Conservation (phyloP, 345 rosid species). For the Heritiera fomes region DNA sequence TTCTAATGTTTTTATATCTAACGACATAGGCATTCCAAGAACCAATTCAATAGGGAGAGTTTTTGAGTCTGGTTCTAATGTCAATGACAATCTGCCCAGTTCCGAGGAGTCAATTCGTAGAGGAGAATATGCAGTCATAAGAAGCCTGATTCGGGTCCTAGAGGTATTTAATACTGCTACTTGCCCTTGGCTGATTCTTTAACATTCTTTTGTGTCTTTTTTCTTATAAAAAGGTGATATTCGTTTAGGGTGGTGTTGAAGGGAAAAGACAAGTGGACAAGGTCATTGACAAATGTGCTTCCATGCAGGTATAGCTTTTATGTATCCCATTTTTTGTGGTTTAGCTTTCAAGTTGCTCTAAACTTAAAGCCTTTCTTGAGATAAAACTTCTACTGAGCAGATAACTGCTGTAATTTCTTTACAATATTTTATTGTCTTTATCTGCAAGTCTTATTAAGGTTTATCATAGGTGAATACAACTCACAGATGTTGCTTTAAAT, state of each 20-base stretch:
- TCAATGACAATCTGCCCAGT: constrained; percentile 63
- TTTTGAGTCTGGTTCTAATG: constrained; percentile 56
- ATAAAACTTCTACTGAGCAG: not conserved
- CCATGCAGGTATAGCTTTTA: constrained; percentile 81
- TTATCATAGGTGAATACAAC: not conserved
- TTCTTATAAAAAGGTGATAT: constrained; percentile 28
- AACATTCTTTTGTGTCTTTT: constrained; percentile 28
- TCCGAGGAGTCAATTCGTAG: constrained; percentile 91
- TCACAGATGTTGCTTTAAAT: constrained; percentile 25
- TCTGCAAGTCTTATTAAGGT: constrained; percentile 2
- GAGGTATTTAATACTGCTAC: constrained; percentile 55
- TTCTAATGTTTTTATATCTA: not conserved
- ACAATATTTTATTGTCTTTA: not conserved
- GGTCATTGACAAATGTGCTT: constrained; percentile 96
- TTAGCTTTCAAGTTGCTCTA: constrained; percentile 16
- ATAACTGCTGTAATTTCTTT: not conserved
- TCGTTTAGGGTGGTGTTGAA: constrained; percentile 89
- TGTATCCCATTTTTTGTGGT: constrained; percentile 18
- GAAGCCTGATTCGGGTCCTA: constrained; percentile 91
- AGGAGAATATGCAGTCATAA: constrained; percentile 90
- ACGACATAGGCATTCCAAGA: constrained; percentile 68
- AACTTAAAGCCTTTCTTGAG: not conserved
- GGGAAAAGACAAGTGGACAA: constrained; percentile 96
- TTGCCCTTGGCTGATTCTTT: constrained; percentile 25
- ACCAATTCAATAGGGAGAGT: constrained; percentile 83